phyloP scores from a whole-genome alignment of 768 basidiomycete species.

The Mycena rosella region DNA sequence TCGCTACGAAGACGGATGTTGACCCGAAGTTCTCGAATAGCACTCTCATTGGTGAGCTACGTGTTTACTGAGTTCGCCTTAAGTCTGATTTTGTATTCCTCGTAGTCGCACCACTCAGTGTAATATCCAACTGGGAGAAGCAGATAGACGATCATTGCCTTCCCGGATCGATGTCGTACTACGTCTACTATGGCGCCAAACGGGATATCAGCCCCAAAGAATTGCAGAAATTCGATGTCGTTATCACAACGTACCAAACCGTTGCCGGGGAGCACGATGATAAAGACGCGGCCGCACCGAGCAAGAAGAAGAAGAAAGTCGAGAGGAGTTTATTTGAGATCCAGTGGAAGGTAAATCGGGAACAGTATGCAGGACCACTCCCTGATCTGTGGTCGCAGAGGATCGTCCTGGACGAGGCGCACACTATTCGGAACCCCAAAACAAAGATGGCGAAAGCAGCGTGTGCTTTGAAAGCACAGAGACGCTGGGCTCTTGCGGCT shows the following conservation, averaged over 20 bases:
- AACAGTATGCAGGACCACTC: neutral
- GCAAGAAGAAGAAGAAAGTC: slow-evolving; percentile 73
- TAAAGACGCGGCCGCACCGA: slow-evolving; percentile 43
- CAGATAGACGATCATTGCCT: slow-evolving; percentile 82
- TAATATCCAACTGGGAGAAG: slow-evolving; percentile 91
- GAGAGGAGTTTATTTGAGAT: slow-evolving; percentile 73
- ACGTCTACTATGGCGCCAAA: slow-evolving; percentile 80
- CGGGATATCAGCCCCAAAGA: slow-evolving; percentile 70
- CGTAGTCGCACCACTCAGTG: slow-evolving; percentile 84
- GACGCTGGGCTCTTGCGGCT: slow-evolving; percentile 85
- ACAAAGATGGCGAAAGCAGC: slow-evolving; percentile 87
- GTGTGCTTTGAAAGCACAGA: slow-evolving; percentile 71
- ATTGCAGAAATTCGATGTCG: slow-evolving; percentile 77
- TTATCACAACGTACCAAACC: slow-evolving; percentile 88
- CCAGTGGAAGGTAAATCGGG: slow-evolving; percentile 78
- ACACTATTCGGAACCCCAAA: slow-evolving; percentile 86
- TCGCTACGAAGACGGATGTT: slow-evolving; percentile 80
- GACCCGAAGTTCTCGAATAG: slow-evolving; percentile 68
- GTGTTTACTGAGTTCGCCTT: neutral
- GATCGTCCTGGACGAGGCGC: slow-evolving; percentile 90
- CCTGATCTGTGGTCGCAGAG: slow-evolving; percentile 56
- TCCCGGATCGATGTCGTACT: slow-evolving; percentile 63
- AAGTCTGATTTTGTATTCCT: neutral
- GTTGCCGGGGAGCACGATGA: slow-evolving; percentile 69
- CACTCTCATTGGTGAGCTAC: slow-evolving; percentile 80